A percentile compares a stretch with the other conserved stretches of the same genome.
phyloP scores from a whole-genome alignment of 495 filamentous ascomycete genomes.

The Lentithecium fluviatile region DNA sequence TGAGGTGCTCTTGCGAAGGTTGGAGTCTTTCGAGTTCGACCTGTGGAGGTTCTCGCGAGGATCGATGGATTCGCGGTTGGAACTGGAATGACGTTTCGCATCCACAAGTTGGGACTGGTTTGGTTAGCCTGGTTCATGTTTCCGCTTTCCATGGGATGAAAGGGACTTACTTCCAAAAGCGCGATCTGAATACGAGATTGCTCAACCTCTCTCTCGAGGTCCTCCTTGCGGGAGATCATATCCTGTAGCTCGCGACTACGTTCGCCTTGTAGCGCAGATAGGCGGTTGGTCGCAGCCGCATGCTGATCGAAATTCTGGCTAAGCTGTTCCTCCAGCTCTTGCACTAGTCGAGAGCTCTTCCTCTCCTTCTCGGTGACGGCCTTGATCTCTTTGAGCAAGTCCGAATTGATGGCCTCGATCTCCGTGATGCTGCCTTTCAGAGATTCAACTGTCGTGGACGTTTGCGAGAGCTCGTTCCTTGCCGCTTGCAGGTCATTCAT shows the following conservation, averaged over 20 bases:
- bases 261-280: conserved; percentile 68
- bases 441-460: conserved; percentile 48
- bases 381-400: conserved; percentile 52
- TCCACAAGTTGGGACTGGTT: conserved; percentile 58
- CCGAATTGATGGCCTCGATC: conserved; percentile 42
- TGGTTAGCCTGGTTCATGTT: conserved; percentile 3
- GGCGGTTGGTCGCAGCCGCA: conserved; percentile 72
- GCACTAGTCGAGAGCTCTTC: conserved; percentile 85
- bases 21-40: conserved; percentile 73
- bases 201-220: conserved; percentile 57
- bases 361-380: conserved; percentile 62
- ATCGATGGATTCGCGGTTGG: conserved; percentile 43
- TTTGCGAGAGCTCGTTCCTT: conserved; percentile 59
- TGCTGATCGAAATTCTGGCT: conserved; percentile 91
- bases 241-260: conserved; percentile 62
- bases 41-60: conserved; percentile 58
- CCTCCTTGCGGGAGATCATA: conserved; percentile 52
- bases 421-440: conserved; percentile 55
- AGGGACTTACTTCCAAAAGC: conserved; percentile 62
- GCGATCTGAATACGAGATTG: conserved; percentile 61
- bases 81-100: conserved; percentile 44
- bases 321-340: conserved; percentile 97
- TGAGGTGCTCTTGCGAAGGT: conserved; percentile 82
- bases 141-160: conserved; percentile 11
- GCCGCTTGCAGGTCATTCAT: conserved; percentile 68